Conservation (phyloP, 2,329 filamentous ascomycete species). For the Lecanosticta acicola region DNA sequence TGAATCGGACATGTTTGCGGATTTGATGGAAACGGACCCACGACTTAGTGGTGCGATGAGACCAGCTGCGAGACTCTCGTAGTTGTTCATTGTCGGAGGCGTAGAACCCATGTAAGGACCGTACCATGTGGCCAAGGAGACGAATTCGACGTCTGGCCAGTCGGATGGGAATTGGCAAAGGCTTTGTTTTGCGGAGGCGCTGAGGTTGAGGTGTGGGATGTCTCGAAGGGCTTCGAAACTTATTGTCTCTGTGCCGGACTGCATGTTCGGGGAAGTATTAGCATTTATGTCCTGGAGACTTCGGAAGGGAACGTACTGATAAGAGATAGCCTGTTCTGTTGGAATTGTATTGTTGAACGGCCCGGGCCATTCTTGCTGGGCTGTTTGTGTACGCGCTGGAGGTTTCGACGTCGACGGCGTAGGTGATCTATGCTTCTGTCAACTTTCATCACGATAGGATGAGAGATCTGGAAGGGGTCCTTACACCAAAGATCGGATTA, state of each 20-base stretch:
- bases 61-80: neutral
- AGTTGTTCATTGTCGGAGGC: neutral
- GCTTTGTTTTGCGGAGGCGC: conserved; percentile 1
- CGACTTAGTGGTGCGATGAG: conserved; percentile 30
- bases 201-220: conserved; percentile 47
- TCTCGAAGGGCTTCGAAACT: conserved; percentile 59
- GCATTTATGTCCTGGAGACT: neutral
- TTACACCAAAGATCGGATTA: conserved; percentile 32
- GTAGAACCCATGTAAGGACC: neutral
- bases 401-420: neutral
- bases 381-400: neutral
- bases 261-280: neutral
- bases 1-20: conserved; percentile 21
- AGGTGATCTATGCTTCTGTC: neutral
- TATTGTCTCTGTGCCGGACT: conserved; percentile 40
- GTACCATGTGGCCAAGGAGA: conserved; percentile 4
- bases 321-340: conserved; percentile 7
- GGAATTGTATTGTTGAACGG: conserved; percentile 5
- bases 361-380: neutral
- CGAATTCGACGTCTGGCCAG: conserved; percentile 16
- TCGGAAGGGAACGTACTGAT: neutral
- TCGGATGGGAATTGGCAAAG: conserved; percentile 12
- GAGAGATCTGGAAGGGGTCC: neutral
- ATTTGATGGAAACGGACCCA: conserved; percentile 34
- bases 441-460: neutral